Base-by-base conservation (phyloP, 1,139 yeast genomes). In the Hyphopichia buzzinii region DNA sequence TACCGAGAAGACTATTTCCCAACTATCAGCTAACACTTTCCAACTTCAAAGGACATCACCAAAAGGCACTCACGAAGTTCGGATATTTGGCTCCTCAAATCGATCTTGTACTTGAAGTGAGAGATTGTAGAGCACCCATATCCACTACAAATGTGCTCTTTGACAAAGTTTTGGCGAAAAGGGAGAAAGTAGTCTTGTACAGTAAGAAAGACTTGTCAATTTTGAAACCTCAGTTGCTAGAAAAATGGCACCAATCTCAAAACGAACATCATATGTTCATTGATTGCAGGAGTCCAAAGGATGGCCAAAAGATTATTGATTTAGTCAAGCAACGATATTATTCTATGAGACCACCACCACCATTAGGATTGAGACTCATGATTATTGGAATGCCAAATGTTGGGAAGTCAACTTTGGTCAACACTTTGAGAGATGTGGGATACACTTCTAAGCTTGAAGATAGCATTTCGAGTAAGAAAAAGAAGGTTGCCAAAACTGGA, bases 331-430 rank as follows among this genome's bases (percentile, higher is more conserved):
- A 68, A 39, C 63, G 66, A 38, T 72, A 74, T 45, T 44, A 57
- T 21, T 44, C 51, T 3, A 67, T 79, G 72, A 59, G 56, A 5
- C 80, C 90, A 0, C 80, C 83, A 1, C 92, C 95, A 0, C 97
- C 97, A 0, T 61, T 89, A 38, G 97, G 98, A 0, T 64, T 85
- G 34, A 63, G 90, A 26, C 58, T 85, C 36, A 69, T 90, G 68
- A 79, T 92, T 33, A 81, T 85, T 8, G 98, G 98, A 0, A 86
- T 92, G 95, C 98, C 98, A 1, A 92, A 92, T 56, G 96, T 89
- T n/a, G 98, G 98, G 1, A 92, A 92, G 57, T 86, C 96, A n/a
- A 84, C 95, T 0, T 62, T 92, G 39, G 83, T 90, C 10, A 92
- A 92, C 54, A 72, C 84, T 0, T 62, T 92, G 35, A 63, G 97